Base-by-base conservation (phyloP, 2,329 filamentous ascomycete species). In the Claviceps quebecensis region DNA sequence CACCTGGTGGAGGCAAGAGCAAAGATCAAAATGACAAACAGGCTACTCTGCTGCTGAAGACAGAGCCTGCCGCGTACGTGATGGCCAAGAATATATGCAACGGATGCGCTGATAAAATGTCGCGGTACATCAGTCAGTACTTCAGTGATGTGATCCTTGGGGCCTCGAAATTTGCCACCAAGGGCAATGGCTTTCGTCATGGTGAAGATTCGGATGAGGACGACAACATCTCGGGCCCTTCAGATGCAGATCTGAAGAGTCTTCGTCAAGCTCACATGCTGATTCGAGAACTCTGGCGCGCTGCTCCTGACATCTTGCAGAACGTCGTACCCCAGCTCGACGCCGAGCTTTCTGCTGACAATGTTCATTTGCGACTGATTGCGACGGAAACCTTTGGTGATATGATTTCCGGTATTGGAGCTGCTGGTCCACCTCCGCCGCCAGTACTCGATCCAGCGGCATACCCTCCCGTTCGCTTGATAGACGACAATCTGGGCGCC, bases 61-160 rank as follows among this genome's bases (percentile, higher is more conserved):
- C 93, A 56, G 85, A 94, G 52, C 91, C 93, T 1, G 81, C 89
- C 16, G 90, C 93, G 1, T 98, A 98, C 69, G 85, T 93, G 63
- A 95, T 97, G 86, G 91, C 93, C 22, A 95, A 94, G 68, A 87
- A 86, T 2, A 83, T 98, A 45, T 98, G 93, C 71, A 93, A 89
- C 60, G 79, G 79, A 17, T 94, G 84, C 58, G 81, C 87, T 1
- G 91, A 96, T 59, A 94, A 94, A 67, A 96, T 98, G 91, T 84
- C 88, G 1, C 84, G 89, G 55, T 88, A 94, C 58, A 84, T 97
- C 52, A 91, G 88, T 58, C 89, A 95, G 62, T 98, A 97, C 66
- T 98, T 98, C 65, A 95, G 89, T 67, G 89, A 95, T 52, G 89
- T 97, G 49, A 94, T 98, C 53, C 82, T 97, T 55, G 89, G 96